phyloP scores from a whole-genome alignment of 129 eudicot genomes.

The Centrapalus pauciflorus region DNA sequence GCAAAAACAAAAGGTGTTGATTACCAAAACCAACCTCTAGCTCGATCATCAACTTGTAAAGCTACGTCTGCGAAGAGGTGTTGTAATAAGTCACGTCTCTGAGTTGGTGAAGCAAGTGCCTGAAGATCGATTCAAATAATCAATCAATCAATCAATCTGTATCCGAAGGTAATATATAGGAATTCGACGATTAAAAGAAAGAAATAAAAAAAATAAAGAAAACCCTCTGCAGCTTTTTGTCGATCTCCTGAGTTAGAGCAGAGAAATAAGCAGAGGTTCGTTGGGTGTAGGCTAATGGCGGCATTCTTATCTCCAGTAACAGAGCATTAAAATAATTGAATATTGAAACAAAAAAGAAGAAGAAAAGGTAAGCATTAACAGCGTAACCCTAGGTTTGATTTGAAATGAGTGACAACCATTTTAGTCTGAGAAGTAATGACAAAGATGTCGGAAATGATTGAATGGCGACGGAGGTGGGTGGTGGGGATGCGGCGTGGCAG shows the following conservation, averaged over 20 bases:
- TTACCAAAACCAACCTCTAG: slow-evolving; percentile 50
- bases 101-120: slow-evolving; percentile 79
- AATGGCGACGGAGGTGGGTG: slow-evolving; percentile 1
- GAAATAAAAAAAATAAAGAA: neutral
- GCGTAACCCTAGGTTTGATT: neutral
- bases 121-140: slow-evolving; percentile 10
- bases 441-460: neutral
- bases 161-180: too few species aligned
- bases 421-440: neutral
- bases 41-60: slow-evolving; percentile 87
- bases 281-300: slow-evolving; percentile 33
- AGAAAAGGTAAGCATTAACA: neutral
- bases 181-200: too few species aligned
- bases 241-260: slow-evolving; percentile 71
- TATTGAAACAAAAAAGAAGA: neutral
- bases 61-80: slow-evolving; percentile 80
- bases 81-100: slow-evolving; percentile 71
- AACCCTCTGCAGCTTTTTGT: slow-evolving; percentile 70
- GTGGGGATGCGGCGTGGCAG: slow-evolving; percentile 17
- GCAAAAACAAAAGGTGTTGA: too few species aligned
- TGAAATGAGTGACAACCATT: neutral
- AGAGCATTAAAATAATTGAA: slow-evolving; percentile 15
- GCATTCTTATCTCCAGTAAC: neutral
- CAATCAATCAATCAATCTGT: neutral
- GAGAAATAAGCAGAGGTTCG: slow-evolving; percentile 64